These are phyloP conservation scores for Fusarium guadeloupense DNA, from an alignment of 2,329 filamentous ascomycete genomes.

Conservation along the genomic window DNA sequence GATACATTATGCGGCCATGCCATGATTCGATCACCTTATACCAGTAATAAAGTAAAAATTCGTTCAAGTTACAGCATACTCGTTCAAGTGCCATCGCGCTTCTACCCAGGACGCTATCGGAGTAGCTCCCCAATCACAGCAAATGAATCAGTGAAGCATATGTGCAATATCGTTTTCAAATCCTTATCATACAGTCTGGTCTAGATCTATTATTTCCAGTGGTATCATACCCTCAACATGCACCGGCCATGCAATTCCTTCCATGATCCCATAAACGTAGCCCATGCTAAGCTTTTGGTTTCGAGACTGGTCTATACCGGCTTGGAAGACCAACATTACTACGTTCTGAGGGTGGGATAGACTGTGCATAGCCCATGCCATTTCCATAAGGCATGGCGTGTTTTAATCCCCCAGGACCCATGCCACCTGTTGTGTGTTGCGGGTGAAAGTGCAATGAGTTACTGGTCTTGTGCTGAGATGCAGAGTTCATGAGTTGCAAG, in stretches of 20 bases:
- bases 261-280: neutral
- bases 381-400: conserved; percentile 15
- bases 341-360: conserved; percentile 16
- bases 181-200: no score
- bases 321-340: conserved; percentile 26
- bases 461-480: neutral
- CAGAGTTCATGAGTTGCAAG: neutral
- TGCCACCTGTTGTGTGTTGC: neutral
- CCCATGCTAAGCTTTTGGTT: neutral
- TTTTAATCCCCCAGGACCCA: neutral
- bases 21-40: no score
- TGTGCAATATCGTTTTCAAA: no score
- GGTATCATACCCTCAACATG: neutral
- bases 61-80: no score
- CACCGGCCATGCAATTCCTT: neutral
- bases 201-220: no score
- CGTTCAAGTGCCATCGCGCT: no score
- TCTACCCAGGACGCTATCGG: no score
- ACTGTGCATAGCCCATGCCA: conserved; percentile 4
- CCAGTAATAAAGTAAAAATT: no score
- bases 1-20: no score
- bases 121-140: no score
- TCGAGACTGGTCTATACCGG: conserved; percentile 20
- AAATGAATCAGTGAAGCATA: no score
- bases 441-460: neutral